Base-by-base conservation (phyloP, 768 basidiomycete species). In the Boletus rubroflammeus region DNA sequence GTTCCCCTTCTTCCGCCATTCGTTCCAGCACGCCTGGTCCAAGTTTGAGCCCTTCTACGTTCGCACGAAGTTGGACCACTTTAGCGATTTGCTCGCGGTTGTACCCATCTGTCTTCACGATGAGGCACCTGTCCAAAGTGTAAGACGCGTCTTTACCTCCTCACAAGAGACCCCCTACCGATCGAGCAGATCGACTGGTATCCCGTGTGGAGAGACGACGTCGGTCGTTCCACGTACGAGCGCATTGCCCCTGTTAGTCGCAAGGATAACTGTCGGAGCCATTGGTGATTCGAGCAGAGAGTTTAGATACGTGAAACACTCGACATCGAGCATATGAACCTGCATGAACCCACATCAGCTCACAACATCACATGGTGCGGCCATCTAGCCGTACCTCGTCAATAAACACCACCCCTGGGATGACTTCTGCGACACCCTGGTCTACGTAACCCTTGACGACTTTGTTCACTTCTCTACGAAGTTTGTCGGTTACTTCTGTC, bases 271-370 rank as follows among this genome's bases (percentile, higher is more conserved):
- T 5, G 97, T 97, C 0, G 97, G 97, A 3, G 97, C 94, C 86
- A 99, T 93, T 3, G 91, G 85, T 0, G 93, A 94, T 72, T 98
- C 97, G 43, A 99, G 81, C 9, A 98, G 81, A 11, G 93, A 87
- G 71, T 98, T 98, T 35, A 99, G 82, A 74, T 96, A 99, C 5
- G 97, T 98, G 77, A 98, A 99, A 71, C 95, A 98, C 71, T 99
- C 97, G 64, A 98, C 95, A 70, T 99, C 97, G 56, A 99, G 85
- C 96, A 98, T 98, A 75, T 99, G 97, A 23, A 98, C 96, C 94
- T 97, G 64, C 17, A 34, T 2, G 14, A 17, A 8, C 25, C n/a
- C 23, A 6, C 14, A 10, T 69, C n/a, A 64, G 32, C 39, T 38
- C 39, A 5, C 14, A 8, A 39, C 10, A 11, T 17, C 29, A 48